phyloP scores from a whole-genome alignment of 805 yeast genomes.

The Millerozyma acaciae region DNA sequence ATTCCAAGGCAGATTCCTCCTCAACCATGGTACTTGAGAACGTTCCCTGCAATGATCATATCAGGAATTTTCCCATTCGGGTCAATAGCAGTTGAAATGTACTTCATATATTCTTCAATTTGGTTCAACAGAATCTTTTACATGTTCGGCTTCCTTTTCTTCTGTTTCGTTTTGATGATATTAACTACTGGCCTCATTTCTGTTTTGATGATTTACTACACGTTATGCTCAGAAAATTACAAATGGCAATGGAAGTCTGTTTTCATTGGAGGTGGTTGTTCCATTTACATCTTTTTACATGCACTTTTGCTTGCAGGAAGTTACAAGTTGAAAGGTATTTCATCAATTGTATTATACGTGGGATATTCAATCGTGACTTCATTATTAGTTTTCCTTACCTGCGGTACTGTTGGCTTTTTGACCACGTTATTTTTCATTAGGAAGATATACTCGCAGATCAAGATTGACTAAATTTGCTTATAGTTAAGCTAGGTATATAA shows the following conservation, averaged over 20 bases:
- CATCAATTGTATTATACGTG: conserved; percentile 72
- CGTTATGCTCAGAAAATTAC: conserved; percentile 86
- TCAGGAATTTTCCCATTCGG: conserved; percentile 95
- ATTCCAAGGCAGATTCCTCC: conserved; percentile 94
- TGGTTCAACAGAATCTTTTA: conserved; percentile 94
- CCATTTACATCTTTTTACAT: conserved; percentile 79
- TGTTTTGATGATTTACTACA: conserved; percentile 73
- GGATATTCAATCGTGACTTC: conserved; percentile 81
- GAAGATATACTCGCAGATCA: conserved; percentile 77
- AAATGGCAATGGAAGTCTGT: conserved; percentile 97
- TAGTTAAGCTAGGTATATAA: background rate
- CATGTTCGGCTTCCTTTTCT: conserved; percentile 95
- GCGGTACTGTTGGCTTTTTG: conserved; percentile 85
- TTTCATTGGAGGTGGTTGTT: conserved; percentile 84
- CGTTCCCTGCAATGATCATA: conserved; percentile 61
- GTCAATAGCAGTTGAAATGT: conserved; percentile 90
- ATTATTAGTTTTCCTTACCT: conserved; percentile 65
- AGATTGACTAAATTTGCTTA: conserved; percentile 53
- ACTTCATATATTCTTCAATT: conserved; percentile 82
- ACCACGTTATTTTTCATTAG: conserved; percentile 71
- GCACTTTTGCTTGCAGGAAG: conserved; percentile 71
- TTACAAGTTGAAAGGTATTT: conserved; percentile 59
- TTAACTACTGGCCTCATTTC: conserved; percentile 79
- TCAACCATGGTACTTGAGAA: conserved; percentile 79
- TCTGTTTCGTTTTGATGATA: conserved; percentile 80